Conservation (phyloP, 1,284 basidiomycete species). For the Leccinum griseonigrum region DNA sequence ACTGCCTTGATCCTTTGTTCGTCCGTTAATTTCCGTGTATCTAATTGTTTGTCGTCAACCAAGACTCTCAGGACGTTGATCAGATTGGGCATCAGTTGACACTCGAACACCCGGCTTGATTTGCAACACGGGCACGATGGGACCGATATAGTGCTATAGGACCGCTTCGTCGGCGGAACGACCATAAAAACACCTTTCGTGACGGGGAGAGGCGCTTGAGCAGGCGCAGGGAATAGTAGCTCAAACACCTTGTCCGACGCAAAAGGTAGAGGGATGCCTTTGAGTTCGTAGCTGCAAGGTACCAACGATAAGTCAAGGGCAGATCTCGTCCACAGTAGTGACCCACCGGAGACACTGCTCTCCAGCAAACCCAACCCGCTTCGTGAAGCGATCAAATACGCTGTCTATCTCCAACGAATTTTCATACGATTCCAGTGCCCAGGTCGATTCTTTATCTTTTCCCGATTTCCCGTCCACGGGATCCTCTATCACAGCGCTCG, state of each 20-base stretch:
- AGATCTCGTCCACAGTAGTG: conserved; percentile 6
- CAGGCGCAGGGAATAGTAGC: conserved; percentile 60
- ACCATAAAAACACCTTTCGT: conserved; percentile 62
- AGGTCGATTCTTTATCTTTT: conserved; percentile 51
- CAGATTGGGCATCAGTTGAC: conserved; percentile 84
- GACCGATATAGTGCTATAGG: conserved; percentile 47
- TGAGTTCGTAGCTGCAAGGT: conserved; percentile 68
- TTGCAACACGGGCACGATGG: conserved; percentile 61
- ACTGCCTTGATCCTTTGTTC: conserved; percentile 59
- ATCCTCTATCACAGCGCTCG: conserved; percentile 41
- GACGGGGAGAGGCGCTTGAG: conserved; percentile 43
- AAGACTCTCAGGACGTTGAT: conserved; percentile 61
- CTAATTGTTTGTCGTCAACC: conserved; percentile 23
- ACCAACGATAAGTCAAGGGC: background rate
- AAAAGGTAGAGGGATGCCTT: conserved; percentile 73
- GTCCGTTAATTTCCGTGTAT: conserved; percentile 44
- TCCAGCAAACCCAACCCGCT: conserved; percentile 62
- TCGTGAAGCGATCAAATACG: conserved; percentile 77
- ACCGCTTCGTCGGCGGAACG: conserved; percentile 44
- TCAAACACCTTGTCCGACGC: conserved; percentile 67
- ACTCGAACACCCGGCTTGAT: conserved; percentile 70
- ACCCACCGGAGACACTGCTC: conserved; percentile 76
- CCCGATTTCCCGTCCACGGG: conserved; percentile 38
- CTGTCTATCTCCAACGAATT: conserved; percentile 73
- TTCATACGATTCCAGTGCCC: conserved; percentile 74